Base-by-base conservation (phyloP, 306 rosid species). In the Sesbania bispinosa region DNA sequence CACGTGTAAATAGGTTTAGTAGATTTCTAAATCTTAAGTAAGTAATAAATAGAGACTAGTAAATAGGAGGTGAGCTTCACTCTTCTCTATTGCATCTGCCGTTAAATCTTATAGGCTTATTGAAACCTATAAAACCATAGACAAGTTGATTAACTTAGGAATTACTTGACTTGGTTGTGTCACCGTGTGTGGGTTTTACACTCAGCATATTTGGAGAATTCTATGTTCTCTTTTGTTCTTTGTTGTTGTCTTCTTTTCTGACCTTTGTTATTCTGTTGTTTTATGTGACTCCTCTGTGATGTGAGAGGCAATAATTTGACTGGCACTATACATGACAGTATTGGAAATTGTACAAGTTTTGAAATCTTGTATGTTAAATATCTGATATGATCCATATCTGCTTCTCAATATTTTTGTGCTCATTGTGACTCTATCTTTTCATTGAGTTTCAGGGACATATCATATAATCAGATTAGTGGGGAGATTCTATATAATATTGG, bases 301-400 rank as follows among this genome's bases (percentile, higher is more conserved):
- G 97, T 90, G 20, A 85, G 97, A 72, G 90, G 87, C 65, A 93
- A 93, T 57, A 90, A 87, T 70, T 70, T 93, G 41, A 86, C 89
- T 5, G 98, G 98, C 9, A 57, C 86, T 0, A 94, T 94, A 38
- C 98, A 97, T 1, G 90, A 86, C 9, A 89, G 75, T 86, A 86
- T 94, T 51, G 97, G 98, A 50, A 94, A 94, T 79, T 94, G 98
- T 43, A 87, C 98, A 16, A 94, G 97, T 60, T 94, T 94, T 42
- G 90, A 89, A 74, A 90, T 94, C 24, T 65, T 94, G 98, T 94
- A 84, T 15, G 96, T 60, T 42, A 4, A 43, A 0, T 29, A 4
- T n/a, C 2, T 10, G 2, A 0, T 19, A 9, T 42, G 3, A 5
- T 20, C 2, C 13, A 26, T 24, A 10, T 45, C 10, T 23, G 0